phyloP scores from a whole-genome alignment of 257 asterid species.

The Salvia rosmarinus region DNA sequence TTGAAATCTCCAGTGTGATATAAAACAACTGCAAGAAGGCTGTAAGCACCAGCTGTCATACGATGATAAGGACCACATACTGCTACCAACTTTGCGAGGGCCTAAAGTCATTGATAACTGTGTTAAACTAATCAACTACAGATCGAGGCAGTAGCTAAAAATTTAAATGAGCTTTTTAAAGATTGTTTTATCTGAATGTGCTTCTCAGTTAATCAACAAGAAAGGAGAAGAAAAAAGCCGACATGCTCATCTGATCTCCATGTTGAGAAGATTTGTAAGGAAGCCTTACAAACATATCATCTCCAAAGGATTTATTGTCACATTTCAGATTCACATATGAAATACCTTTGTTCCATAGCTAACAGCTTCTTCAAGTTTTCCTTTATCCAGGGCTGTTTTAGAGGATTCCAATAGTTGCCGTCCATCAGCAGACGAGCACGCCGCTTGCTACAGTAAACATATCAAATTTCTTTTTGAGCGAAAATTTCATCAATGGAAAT shows the following conservation, averaged over 20 bases:
- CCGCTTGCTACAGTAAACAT: slow-evolving; percentile 76
- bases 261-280: slow-evolving; percentile 19
- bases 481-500: slow-evolving; percentile 23
- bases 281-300: slow-evolving; percentile 15
- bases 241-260: slow-evolving; percentile 19
- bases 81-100: slow-evolving; percentile 90
- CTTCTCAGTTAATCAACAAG: slow-evolving; percentile 21
- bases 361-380: slow-evolving; percentile 95
- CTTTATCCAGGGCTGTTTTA: slow-evolving; percentile 89
- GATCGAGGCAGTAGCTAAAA: background rate
- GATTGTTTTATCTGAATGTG: slow-evolving; percentile 8
- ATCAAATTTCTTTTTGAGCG: slow-evolving; percentile 22
- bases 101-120: slow-evolving; percentile 47
- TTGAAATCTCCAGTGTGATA: slow-evolving; percentile 97
- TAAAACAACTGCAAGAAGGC: slow-evolving; percentile 94
- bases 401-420: slow-evolving; percentile 93
- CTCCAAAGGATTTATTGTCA: slow-evolving; percentile 20
- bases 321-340: slow-evolving; percentile 20
- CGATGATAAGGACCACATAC: slow-evolving; percentile 95
- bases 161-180: slow-evolving; percentile 4
- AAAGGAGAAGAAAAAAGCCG: slow-evolving; percentile 3
- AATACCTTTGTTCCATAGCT: slow-evolving; percentile 91
- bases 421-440: slow-evolving; percentile 96
- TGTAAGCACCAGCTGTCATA: slow-evolving; percentile 97
- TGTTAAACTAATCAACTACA: slow-evolving; percentile 16